Conservation (phyloP, 2,329 filamentous ascomycete genomes). For the Colletotrichum filicis region DNA sequence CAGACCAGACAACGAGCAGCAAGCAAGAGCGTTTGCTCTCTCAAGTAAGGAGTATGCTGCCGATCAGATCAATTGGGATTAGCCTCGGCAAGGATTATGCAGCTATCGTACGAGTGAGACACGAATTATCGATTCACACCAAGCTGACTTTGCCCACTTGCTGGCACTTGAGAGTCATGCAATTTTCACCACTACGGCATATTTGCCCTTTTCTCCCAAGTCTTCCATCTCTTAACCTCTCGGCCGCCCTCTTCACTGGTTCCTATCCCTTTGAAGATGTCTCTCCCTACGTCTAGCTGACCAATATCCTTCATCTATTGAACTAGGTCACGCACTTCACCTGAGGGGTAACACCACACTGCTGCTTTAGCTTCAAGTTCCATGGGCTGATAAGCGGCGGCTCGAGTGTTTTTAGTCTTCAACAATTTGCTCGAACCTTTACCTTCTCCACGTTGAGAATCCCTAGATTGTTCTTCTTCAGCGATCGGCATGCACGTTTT, state of each 20-base stretch:
- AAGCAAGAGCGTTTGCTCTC: background rate
- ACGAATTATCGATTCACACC: constrained; percentile 15
- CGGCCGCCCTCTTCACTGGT: background rate
- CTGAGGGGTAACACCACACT: background rate
- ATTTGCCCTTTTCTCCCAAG: background rate
- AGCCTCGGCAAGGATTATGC: background rate
- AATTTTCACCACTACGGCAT: background rate
- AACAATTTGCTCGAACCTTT: background rate
- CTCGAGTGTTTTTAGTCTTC: background rate
- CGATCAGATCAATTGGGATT: background rate
- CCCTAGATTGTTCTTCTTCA: background rate
- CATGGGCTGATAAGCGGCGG: background rate
- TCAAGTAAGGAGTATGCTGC: background rate
- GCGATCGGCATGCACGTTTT: background rate
- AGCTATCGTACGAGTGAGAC: constrained; percentile 16
- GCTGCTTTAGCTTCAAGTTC: background rate
- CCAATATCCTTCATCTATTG: background rate
- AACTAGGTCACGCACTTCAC: background rate
- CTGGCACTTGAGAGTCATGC: background rate
- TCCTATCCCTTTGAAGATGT: background rate
- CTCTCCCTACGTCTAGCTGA: background rate
- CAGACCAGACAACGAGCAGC: background rate
- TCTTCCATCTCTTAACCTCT: background rate
- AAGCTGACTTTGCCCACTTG: background rate
- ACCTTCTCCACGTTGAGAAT: background rate